A percentile compares a stretch with the other conserved stretches of the same genome.
Evolutionary conservation across 805 yeast species (phyloP).

Genomic region (Zygoascus bituminiphila): DNA sequence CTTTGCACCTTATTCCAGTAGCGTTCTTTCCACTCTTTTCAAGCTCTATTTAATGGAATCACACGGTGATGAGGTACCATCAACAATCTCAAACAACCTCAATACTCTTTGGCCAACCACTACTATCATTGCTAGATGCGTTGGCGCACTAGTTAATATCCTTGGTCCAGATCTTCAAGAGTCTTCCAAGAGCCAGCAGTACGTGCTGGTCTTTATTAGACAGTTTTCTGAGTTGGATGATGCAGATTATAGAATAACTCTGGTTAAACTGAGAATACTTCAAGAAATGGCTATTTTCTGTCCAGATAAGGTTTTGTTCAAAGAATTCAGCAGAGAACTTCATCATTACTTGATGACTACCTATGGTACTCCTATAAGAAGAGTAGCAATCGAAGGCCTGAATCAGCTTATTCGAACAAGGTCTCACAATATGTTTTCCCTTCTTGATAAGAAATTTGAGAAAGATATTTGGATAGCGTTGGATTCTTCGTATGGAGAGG

Average conservation of each 20-base stretch:
- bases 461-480: conserved; percentile 53
- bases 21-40: conserved; percentile 36
- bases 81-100: conserved; percentile 42
- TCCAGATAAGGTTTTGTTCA: conserved; percentile 27
- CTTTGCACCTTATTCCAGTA: conserved; percentile 36
- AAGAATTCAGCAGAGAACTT: conserved; percentile 22
- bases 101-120: conserved; percentile 41
- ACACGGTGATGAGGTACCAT: conserved; percentile 40
- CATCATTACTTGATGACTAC: conserved; percentile 15
- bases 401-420: conserved; percentile 51
- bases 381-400: conserved; percentile 46
- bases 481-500: conserved; percentile 35
- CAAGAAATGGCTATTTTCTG: conserved; percentile 45
- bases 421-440: conserved; percentile 36
- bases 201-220: conserved; percentile 28
- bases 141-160: conserved; percentile 39
- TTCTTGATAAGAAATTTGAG: conserved; percentile 37
- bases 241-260: conserved; percentile 17
- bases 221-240: conserved; percentile 28
- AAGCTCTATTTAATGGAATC: conserved; percentile 38
- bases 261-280: conserved; percentile 34
- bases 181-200: conserved; percentile 15
- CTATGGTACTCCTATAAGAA: conserved; percentile 19
- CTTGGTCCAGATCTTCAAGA: conserved; percentile 50
- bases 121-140: conserved; percentile 35